Evolutionary conservation across 805 yeast species (phyloP).

Genomic region (Cyberlindnera lachancei): DNA sequence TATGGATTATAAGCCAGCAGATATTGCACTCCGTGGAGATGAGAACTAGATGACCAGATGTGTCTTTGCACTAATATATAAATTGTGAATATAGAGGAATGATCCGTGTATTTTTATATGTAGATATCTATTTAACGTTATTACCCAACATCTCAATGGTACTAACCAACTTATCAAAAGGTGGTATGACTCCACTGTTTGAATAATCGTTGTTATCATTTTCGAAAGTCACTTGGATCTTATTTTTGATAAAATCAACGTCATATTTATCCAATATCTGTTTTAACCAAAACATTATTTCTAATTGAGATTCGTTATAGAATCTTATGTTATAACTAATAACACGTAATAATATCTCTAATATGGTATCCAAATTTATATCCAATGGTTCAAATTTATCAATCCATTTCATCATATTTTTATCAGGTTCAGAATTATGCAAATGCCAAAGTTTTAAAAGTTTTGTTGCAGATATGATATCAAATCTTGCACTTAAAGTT

Average conservation of each 20-base stretch:
- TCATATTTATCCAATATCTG: slow-evolving; percentile 33
- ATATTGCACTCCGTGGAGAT: slow-evolving; percentile 52
- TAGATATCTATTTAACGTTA: too few relatives aligned
- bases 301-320: slow-evolving; percentile 47
- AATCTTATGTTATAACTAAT: slow-evolving; percentile 60
- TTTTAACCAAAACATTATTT: slow-evolving; percentile 36
- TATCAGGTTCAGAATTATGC: slow-evolving; percentile 9
- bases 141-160: not conserved
- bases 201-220: slow-evolving; percentile 19
- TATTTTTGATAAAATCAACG: slow-evolving; percentile 23
- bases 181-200: slow-evolving; percentile 22
- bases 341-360: slow-evolving; percentile 38
- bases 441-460: slow-evolving; percentile 36
- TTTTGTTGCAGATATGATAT: slow-evolving; percentile 46
- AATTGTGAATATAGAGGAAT: not conserved
- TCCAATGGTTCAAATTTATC: slow-evolving; percentile 7
- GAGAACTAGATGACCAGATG: too few relatives aligned
- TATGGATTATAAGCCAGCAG: slow-evolving; percentile 88
- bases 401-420: slow-evolving; percentile 13
- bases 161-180: slow-evolving; percentile 19
- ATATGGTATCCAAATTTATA: slow-evolving; percentile 29
- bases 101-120: too few relatives aligned
- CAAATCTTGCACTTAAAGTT: slow-evolving; percentile 50
- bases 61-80: too few relatives aligned
- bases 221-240: slow-evolving; percentile 21